Conservation (phyloP, 2,329 filamentous ascomycete genomes). For the Pseudofabraea citricarpa region DNA sequence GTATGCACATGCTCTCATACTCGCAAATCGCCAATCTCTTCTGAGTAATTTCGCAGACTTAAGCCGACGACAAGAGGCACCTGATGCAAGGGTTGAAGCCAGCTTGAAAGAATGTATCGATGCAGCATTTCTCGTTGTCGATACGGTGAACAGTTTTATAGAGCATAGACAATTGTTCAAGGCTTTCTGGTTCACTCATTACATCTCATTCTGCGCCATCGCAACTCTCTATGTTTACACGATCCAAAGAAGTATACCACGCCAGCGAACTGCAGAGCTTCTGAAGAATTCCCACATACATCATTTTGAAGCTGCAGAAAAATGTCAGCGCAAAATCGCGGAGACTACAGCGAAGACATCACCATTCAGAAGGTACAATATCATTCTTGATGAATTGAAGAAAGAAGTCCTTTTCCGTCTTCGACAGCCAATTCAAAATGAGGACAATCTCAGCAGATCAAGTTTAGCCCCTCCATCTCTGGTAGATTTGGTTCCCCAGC, state of each 20-base stretch:
- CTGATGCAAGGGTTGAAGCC: conserved; percentile 21
- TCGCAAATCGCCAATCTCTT: conserved; percentile 50
- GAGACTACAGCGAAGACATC: conserved; percentile 4
- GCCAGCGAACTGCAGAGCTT: background rate
- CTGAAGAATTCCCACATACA: background rate
- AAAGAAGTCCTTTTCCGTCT: conserved; percentile 10
- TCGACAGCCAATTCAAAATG: background rate
- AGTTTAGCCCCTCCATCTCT: background rate
- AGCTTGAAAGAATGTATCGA: conserved; percentile 39
- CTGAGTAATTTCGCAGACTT: conserved; percentile 36
- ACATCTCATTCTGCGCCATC: conserved; percentile 49
- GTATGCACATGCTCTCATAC: conserved; percentile 50
- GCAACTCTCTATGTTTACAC: conserved; percentile 49
- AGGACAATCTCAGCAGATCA: background rate
- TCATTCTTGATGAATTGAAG: conserved; percentile 35
- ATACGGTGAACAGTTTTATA: conserved; percentile 36
- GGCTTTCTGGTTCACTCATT: conserved; percentile 38
- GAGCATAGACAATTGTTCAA: conserved; percentile 32
- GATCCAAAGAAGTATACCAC: conserved; percentile 29
- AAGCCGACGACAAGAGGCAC: conserved; percentile 18
- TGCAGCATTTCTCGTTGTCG: conserved; percentile 40
- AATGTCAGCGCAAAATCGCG: conserved; percentile 19
- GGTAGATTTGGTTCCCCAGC: background rate
- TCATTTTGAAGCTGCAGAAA: conserved; percentile 7
- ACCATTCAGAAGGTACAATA: conserved; percentile 29